A percentile compares a stretch with the other conserved stretches of the same genome.
These are phyloP conservation scores for Lepidium sativum DNA, from an alignment of 345 rosid genomes.

Conservation along the genomic window DNA sequence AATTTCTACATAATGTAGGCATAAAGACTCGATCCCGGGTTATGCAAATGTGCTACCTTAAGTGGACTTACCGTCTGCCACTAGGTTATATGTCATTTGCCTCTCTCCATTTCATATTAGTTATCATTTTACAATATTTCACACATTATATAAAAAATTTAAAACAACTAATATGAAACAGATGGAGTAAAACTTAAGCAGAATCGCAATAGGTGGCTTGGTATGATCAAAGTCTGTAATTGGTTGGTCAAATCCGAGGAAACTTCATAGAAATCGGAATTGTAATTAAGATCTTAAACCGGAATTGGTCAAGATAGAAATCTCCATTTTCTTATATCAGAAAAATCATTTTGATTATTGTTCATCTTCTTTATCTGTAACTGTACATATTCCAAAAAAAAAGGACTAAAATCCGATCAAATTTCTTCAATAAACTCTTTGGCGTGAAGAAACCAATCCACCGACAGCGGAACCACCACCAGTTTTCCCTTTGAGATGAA, in stretches of 20 bases:
- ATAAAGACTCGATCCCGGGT: too few species aligned
- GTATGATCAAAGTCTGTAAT: background rate
- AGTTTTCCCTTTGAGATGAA: slow-evolving; percentile 38
- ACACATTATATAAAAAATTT: too few species aligned
- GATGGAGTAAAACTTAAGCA: too few species aligned
- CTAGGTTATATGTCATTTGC: too few species aligned
- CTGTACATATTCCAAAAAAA: slow-evolving; percentile 16
- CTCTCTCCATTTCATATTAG: too few species aligned
- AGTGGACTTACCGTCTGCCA: too few species aligned
- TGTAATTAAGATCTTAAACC: background rate
- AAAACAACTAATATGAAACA: too few species aligned
- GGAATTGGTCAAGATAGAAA: background rate
- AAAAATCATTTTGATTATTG: background rate
- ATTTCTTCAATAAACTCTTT: background rate
- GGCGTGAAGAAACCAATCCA: slow-evolving; percentile 20
- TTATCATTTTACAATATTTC: too few species aligned
- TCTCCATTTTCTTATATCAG: background rate
- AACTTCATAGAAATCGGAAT: background rate
- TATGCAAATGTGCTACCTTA: too few species aligned
- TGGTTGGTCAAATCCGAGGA: background rate
- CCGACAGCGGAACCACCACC: slow-evolving; percentile 23
- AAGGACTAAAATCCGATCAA: background rate
- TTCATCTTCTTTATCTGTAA: slow-evolving; percentile 3
- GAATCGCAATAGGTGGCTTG: background rate
- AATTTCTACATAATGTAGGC: too few species aligned